Conservation (phyloP, 2,329 filamentous ascomycete genomes). For the Penicillium italicum region DNA sequence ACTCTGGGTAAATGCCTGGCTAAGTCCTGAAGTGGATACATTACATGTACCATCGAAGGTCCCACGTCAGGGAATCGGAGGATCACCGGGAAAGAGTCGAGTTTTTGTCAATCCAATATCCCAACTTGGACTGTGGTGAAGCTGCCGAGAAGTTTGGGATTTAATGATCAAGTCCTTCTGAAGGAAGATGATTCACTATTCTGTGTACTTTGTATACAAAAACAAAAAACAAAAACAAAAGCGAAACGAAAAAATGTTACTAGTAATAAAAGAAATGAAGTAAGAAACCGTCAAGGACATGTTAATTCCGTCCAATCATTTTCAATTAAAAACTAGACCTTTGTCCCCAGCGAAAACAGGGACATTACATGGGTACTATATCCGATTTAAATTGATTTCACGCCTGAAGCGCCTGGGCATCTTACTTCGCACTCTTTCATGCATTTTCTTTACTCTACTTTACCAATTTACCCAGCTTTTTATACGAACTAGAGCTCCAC, state of each 20-base stretch:
- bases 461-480: slow-evolving; percentile 15
- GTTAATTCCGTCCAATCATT: neutral
- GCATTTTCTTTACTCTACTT: neutral
- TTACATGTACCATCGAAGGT: neutral
- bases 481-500: slow-evolving; percentile 19
- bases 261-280: neutral
- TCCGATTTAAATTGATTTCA: neutral
- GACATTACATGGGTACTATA: neutral
- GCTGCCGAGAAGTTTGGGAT: neutral
- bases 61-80: neutral
- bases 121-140: neutral
- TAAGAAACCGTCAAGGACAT: neutral
- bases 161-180: neutral
- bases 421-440: neutral
- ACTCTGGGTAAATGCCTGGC: neutral
- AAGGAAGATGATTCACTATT: neutral
- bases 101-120: neutral
- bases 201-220: neutral
- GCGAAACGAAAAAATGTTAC: neutral
- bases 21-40: neutral
- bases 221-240: neutral
- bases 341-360: neutral
- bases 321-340: neutral
- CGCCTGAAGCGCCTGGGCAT: slow-evolving; percentile 3
- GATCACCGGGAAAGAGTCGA: neutral